Evolutionary conservation across 192 early-diverging fungal species (phyloP), one percentile per base, ranked within the genome.

Genomic region (Mortierella hygrophila): DNA sequence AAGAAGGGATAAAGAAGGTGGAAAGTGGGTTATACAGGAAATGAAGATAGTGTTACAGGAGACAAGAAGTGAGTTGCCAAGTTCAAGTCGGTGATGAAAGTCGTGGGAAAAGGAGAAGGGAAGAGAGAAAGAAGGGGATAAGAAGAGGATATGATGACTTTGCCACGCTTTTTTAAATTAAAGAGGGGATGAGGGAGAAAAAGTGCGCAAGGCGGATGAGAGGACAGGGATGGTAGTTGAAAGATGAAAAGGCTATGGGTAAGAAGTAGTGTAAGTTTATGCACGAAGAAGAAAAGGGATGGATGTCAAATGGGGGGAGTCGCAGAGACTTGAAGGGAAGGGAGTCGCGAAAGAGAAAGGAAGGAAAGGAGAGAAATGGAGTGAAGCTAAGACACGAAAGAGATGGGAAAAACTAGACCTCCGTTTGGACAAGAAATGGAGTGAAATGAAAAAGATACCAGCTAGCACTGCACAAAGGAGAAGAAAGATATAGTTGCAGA

Each of bases 91-190:
- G 7, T 57, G 35, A 32, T n/a, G 26, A 69, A 46, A 47, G 18
- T 26, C 21, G 26, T 1, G 20, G 0, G 57, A 35, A 35, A 70
- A 21, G 26, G 70, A 6, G 55, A 40, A 52, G 70, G 46, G 29
- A 70, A 35, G 11, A 70, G 40, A 82, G n/a, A 49, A 44, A 37
- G 32, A 68, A 41, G 70, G 26, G 71, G 60, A 32, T 32, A 29
- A 82, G 35, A 29, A 26, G 23, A 57, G 73, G 55, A 18, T 20
- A 23, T 46, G 42, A 6, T 21, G n/a, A 29, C 29, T 65, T 15
- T 65, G 26, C 29, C 29, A 65, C 57, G 29, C 0, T 13, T 15
- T 65, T 32, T 32, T 65, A 65, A 65, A 35, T 65, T 65, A 2
- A 65, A 65, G 32, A 29, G 0, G 26, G 23, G 55, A 26, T 8